Percentiles rank a stretch among this genome's conserved stretches.
Conservation (phyloP, 805 yeast genomes). For the Ascoidea asiatica region DNA sequence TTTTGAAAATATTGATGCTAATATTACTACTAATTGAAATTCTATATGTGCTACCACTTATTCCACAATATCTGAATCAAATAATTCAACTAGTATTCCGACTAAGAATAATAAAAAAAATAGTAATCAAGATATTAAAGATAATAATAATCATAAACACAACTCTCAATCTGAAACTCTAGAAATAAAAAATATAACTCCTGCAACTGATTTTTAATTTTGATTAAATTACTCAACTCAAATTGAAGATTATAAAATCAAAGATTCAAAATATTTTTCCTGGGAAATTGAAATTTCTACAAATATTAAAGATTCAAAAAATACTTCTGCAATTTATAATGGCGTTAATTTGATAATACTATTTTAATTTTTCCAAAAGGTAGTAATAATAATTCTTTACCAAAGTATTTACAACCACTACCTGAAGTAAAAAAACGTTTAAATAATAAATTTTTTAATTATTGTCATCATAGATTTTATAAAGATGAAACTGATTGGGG, state of each 20-base stretch:
- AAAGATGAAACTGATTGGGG: constrained; percentile 90
- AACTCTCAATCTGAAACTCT: background rate
- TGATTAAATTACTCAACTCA: background rate
- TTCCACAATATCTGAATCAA: no score
- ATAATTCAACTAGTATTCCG: background rate
- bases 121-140: no score
- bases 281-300: constrained; percentile 24
- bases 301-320: constrained; percentile 15
- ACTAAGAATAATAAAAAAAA: background rate
- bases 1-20: no score
- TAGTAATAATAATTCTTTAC: constrained; percentile 42
- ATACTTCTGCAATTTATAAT: constrained; percentile 28
- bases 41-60: no score
- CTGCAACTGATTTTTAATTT: background rate
- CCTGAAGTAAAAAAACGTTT: constrained; percentile 17
- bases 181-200: background rate
- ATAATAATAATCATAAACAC: background rate
- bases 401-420: constrained; percentile 73
- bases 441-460: constrained; percentile 32
- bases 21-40: no score
- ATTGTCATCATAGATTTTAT: constrained; percentile 69
- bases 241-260: constrained; percentile 17
- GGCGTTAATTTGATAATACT: constrained; percentile 60
- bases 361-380: constrained; percentile 70
- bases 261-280: constrained; percentile 19